Base-by-base conservation (phyloP, 192 early-diverging fungal species). In the Glomus cerebriforme region DNA sequence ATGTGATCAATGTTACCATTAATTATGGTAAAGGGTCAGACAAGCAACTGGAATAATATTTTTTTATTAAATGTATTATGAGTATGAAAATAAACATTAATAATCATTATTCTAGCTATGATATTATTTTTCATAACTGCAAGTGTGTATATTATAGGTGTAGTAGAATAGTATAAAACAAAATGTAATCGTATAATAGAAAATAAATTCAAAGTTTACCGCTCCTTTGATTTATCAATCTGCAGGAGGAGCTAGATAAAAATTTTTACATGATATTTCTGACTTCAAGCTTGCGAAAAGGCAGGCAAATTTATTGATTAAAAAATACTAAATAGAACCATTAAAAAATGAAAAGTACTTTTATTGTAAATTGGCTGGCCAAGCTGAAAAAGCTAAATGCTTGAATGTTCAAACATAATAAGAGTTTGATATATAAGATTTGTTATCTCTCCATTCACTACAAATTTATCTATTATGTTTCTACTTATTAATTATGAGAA, bases 291-390 rank as follows among this genome's bases (percentile, higher is more conserved):
- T 35, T 35, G 34, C 34, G 5, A 35, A 5, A 35, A 35, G 34
- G 34, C 34, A 59, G 19, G 12, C 27, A 63, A 8, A 63, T 63
- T 63, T 9, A 63, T 63, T 63, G 60, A 63, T 63, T 63, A 59
- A 63, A 63, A 63, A 63, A 63, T 29, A 63, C 22, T 63, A 63
- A 15, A 15, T 15, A 29, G 60, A 63, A 63, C 60, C 22, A 63
- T 63, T 63, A 63, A 63, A 63, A 63, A 63, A 63, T 63, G 22
- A 63, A 63, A 63, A 63, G 60, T 63, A 63, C 24, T 63, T 63
- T 63, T 63, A 63, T 63, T 63, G 24, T 63, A 63, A 63, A 63
- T 63, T 63, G 19, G 62, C 29, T 63, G 4, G 24, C 62, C 24
- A 63, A 63, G 62, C 62, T n/a, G 4, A 63, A 63, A 63, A 63